phyloP scores from a whole-genome alignment of 2,329 filamentous ascomycete genomes.

The Teratosphaeria viscida region DNA sequence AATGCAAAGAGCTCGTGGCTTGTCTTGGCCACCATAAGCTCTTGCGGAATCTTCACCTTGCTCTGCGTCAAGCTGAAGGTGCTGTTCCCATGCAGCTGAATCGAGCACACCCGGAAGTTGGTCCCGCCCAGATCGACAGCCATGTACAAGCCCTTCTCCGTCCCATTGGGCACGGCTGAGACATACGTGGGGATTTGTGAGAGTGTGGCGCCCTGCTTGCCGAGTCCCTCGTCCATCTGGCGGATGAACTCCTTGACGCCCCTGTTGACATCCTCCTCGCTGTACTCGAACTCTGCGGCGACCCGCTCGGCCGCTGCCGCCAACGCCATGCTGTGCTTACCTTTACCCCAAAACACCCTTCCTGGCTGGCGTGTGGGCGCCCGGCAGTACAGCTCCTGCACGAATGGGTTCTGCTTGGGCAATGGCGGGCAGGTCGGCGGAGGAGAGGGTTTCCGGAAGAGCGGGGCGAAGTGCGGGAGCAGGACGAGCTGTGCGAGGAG shows the following conservation, averaged over 20 bases:
- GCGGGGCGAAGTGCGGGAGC: conserved; percentile 9
- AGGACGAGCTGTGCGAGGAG: conserved; percentile 15
- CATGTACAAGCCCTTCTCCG: conserved; percentile 94
- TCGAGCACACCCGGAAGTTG: conserved; percentile 95
- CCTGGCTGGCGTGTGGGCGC: conserved; percentile 18
- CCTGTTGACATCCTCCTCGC: conserved; percentile 64
- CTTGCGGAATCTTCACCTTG: conserved; percentile 81
- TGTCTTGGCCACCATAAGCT: conserved; percentile 82
- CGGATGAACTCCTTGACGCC: conserved; percentile 76
- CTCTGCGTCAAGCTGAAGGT: conserved; percentile 89
- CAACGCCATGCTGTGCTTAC: conserved; percentile 37
- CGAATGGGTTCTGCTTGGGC: conserved; percentile 23
- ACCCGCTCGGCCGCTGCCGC: conserved; percentile 67
- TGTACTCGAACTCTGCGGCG: conserved; percentile 76
- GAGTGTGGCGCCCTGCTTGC: conserved; percentile 66
- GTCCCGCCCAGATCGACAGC: conserved; percentile 97
- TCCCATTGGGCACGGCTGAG: conserved; percentile 89
- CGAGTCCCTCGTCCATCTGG: conserved; percentile 81
- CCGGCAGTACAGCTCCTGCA: conserved; percentile 26
- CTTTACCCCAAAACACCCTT: conserved; percentile 14
- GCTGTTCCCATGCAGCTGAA: conserved; percentile 84
- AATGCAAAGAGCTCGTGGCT: conserved; percentile 84
- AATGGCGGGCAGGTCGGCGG: conserved; percentile 19
- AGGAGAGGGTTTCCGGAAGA: conserved; percentile 12
- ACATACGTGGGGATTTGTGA: conserved; percentile 98